These are phyloP conservation scores for Syncephalastrum racemosum DNA, from an alignment of 371 early-diverging fungal species.

Conservation along the genomic window DNA sequence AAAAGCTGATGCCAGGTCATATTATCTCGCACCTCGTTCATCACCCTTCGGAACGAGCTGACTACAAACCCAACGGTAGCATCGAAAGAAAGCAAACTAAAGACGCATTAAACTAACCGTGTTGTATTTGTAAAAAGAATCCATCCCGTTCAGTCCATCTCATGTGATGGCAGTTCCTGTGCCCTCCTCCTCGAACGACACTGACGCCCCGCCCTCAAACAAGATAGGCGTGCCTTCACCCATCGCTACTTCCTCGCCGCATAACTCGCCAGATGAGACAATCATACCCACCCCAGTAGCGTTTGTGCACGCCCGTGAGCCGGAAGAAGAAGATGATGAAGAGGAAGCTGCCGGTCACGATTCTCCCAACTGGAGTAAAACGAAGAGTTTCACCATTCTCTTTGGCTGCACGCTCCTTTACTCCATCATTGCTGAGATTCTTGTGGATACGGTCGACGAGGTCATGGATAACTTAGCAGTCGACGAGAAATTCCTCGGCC, in stretches of 20 bases:
- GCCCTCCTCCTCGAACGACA: too few species aligned
- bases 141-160: too few species aligned
- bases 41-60: slow-evolving; percentile 15
- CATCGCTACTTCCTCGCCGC: not conserved
- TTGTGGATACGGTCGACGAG: slow-evolving; percentile 76
- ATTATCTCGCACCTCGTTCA: slow-evolving; percentile 46
- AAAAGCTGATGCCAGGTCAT: slow-evolving; percentile 34
- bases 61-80: too few species aligned
- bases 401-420: slow-evolving; percentile 84
- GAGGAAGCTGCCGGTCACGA: slow-evolving; percentile 86
- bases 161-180: too few species aligned
- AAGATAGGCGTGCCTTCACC: not conserved
- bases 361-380: slow-evolving; percentile 88
- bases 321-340: slow-evolving; percentile 61
- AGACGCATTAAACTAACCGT: too few species aligned
- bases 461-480: slow-evolving; percentile 66
- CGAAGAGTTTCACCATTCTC: slow-evolving; percentile 78
- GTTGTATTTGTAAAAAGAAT: too few species aligned
- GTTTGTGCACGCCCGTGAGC: slow-evolving; percentile 48
- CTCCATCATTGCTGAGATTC: slow-evolving; percentile 84
- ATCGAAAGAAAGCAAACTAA: too few species aligned
- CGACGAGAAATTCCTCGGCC: slow-evolving; percentile 87
- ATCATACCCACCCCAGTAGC: slow-evolving; percentile 20
- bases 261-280: not conserved
- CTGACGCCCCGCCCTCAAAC: not conserved